Base-by-base conservation (phyloP, 2,329 filamentous ascomycete genomes). In the Phialophora macrospora region DNA sequence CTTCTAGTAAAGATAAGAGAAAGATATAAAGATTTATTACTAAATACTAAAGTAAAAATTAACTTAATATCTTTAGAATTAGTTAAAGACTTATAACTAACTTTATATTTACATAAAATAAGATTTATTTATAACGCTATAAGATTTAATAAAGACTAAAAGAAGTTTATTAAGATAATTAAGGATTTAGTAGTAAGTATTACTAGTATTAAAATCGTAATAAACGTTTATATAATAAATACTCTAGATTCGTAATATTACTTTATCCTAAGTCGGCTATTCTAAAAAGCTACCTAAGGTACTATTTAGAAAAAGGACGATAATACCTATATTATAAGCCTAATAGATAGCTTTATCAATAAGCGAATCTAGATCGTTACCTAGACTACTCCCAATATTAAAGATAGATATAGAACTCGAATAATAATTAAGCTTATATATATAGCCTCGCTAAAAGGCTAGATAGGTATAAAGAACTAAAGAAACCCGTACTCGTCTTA, bases 371-470 rank as follows among this genome's bases (percentile, higher is more conserved):
- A n/a, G n/a, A n/a, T n/a, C n/a, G n/a, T n/a, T n/a, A n/a, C n/a
- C n/a, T n/a, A n/a, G n/a, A n/a, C n/a, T n/a, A n/a, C n/a, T n/a
- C n/a, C n/a, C n/a, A n/a, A n/a, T n/a, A n/a, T n/a, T n/a, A n/a
- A n/a, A n/a, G n/a, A n/a, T n/a, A n/a, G n/a, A n/a, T n/a, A n/a
- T n/a, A n/a, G n/a, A n/a, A n/a, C n/a, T n/a, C n/a, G n/a, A n/a
- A n/a, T n/a, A n/a, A n/a, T n/a, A n/a, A n/a, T n/a, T n/a, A n/a
- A n/a, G n/a, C n/a, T n/a, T n/a, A n/a, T n/a, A n/a, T n/a, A n/a
- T n/a, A n/a, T n/a, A 46, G 22, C 4, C n/a, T 3, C 38, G 24
- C 28, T 58, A 58, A 58, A 58, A 58, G 55, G 8, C n/a, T 58
- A 17, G 4, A 22, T 12, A 22, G 48, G 55, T 58, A 58, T 46